Evolutionary conservation across 768 basidiomycete genomes (phyloP).

Genomic region (Crassisporium funariophilum): DNA sequence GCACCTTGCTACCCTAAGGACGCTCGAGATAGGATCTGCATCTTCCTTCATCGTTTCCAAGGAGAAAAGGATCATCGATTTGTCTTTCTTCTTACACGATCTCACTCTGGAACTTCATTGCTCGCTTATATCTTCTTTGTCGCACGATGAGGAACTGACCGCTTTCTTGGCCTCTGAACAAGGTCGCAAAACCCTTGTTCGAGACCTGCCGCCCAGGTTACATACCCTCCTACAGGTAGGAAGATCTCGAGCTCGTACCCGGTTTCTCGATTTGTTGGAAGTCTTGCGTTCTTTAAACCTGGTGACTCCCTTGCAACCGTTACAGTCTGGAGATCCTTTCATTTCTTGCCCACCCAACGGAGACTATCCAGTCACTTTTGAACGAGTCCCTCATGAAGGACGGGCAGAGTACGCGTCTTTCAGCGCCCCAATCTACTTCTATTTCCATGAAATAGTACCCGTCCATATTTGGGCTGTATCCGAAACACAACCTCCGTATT

Average conservation of each 20-base stretch:
- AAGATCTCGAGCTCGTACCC: conserved; percentile 56
- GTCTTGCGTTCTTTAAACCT: conserved; percentile 60
- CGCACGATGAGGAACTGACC: conserved; percentile 58
- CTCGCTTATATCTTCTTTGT: conserved; percentile 58
- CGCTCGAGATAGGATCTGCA: conserved; percentile 41
- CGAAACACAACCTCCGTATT: conserved; percentile 52
- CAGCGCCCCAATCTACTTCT: conserved; percentile 65
- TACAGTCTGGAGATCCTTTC: conserved; percentile 41
- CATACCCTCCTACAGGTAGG: conserved; percentile 57
- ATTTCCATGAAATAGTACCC: conserved; percentile 55
- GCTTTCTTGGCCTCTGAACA: conserved; percentile 49
- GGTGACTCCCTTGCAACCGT: conserved; percentile 56
- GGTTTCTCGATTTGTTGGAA: conserved; percentile 64
- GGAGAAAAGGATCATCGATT: conserved; percentile 56
- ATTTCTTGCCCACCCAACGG: conserved; percentile 47
- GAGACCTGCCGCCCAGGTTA: conserved; percentile 53
- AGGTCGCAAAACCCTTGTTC: conserved; percentile 51
- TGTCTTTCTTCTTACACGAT: conserved; percentile 64
- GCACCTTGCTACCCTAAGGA: conserved; percentile 55
- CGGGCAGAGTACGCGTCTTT: conserved; percentile 47
- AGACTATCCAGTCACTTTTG: conserved; percentile 49
- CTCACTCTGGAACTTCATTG: conserved; percentile 68
- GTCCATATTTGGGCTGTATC: conserved; percentile 62
- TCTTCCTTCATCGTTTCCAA: conserved; percentile 52
- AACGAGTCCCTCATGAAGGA: conserved; percentile 41